A percentile compares a stretch with the other conserved stretches of the same genome.
phyloP scores from a whole-genome alignment of 1,139 yeast species.

The Hansenula sp. region DNA sequence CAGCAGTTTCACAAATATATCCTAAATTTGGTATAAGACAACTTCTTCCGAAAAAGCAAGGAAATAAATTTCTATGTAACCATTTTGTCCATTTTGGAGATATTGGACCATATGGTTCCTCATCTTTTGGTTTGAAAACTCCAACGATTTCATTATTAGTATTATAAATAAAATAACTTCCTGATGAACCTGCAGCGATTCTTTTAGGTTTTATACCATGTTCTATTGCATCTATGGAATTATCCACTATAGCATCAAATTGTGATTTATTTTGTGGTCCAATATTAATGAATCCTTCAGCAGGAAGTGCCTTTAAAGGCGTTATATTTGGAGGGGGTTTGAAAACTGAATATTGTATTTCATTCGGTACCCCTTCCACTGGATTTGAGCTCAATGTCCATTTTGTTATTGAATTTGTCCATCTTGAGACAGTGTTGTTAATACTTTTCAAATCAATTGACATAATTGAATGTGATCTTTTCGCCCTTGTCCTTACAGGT shows the following conservation, averaged over 20 bases:
- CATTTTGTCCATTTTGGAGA: conserved; percentile 82
- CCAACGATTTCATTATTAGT: conserved; percentile 38
- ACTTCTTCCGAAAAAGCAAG: conserved; percentile 73
- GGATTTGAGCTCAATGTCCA: conserved; percentile 15
- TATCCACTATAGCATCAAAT: conserved; percentile 35
- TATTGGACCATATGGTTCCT: conserved; percentile 76
- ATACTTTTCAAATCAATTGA: conserved; percentile 11
- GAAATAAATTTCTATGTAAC: conserved; percentile 71
- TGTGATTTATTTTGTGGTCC: conserved; percentile 29
- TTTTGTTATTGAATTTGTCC: conserved; percentile 17
- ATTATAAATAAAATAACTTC: conserved; percentile 58
- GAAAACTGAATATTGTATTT: conserved; percentile 51
- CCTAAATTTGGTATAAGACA: conserved; percentile 73
- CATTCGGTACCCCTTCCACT: conserved; percentile 20
- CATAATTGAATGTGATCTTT: conserved; percentile 15
- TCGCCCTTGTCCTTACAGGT: conserved; percentile 2
- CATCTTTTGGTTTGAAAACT: conserved; percentile 76
- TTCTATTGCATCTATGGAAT: conserved; percentile 40
- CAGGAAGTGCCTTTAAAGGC: conserved; percentile 25
- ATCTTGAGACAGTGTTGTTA: conserved; percentile 18
- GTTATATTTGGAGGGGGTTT: conserved; percentile 30
- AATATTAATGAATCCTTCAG: conserved; percentile 26
- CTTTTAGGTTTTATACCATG: conserved; percentile 41
- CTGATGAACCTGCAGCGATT: conserved; percentile 65
- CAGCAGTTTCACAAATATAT: conserved; percentile 70